Conservation (phyloP, 176 grass and related monocot species). For the Bolboschoenus planiculmis region DNA sequence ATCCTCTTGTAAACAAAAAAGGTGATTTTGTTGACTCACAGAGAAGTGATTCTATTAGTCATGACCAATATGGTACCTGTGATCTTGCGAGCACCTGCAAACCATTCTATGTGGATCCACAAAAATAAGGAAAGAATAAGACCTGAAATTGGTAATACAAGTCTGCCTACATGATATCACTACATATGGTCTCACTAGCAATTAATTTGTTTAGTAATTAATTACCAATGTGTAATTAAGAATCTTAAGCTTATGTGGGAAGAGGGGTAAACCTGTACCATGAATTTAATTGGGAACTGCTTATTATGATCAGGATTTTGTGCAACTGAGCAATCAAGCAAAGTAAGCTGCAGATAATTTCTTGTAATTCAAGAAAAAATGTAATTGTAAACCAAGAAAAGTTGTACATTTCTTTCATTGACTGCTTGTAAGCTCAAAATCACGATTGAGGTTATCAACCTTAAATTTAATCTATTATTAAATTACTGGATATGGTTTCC, state of each 20-base stretch:
- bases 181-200: background rate
- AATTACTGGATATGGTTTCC: slow-evolving; percentile 16
- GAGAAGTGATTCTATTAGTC: background rate
- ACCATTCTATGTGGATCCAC: background rate
- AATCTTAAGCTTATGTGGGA: background rate
- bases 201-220: background rate
- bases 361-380: background rate
- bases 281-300: background rate
- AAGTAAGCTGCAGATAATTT: background rate
- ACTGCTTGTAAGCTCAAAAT: background rate
- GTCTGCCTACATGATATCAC: background rate
- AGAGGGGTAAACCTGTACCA: background rate
- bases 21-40: background rate
- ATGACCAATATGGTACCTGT: background rate
- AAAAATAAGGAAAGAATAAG: background rate
- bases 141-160: background rate
- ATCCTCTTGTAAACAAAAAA: background rate
- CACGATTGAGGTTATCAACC: background rate
- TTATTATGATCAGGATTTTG: background rate
- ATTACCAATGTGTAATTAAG: background rate
- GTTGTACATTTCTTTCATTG: background rate
- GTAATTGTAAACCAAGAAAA: background rate
- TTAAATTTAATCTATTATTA: slow-evolving; percentile 15
- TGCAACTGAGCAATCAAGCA: background rate
- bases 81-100: background rate